Evolutionary conservation across 495 filamentous ascomycete genomes (phyloP).

Genomic region (Neurospora sp.): DNA sequence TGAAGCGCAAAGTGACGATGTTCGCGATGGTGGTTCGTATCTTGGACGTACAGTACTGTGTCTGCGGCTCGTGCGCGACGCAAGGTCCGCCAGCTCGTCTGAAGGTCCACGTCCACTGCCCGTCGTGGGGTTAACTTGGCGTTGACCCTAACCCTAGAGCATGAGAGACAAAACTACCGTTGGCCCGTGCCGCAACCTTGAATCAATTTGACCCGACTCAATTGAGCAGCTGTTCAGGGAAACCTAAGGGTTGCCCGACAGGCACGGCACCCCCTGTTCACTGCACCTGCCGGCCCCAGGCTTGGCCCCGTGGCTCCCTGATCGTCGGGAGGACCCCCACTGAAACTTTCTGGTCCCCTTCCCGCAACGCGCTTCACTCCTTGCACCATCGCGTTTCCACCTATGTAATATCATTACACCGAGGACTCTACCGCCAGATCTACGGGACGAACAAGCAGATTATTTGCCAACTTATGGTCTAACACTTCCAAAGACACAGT

Average conservation of each 20-base stretch:
- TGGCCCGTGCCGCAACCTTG: neutral
- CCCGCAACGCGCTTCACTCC: neutral
- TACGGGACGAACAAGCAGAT: neutral
- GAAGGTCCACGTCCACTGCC: neutral
- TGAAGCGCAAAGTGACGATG: neutral
- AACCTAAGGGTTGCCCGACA: neutral
- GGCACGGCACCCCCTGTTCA: neutral
- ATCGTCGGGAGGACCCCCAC: neutral
- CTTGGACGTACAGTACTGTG: neutral
- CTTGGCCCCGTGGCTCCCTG: neutral
- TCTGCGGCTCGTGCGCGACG: neutral
- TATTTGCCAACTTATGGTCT: neutral
- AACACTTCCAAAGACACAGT: no score
- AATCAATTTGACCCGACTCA: neutral
- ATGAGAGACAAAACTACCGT: neutral
- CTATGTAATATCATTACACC: neutral
- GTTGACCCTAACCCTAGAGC: neutral
- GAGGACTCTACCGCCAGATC: neutral
- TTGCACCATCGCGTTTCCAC: neutral
- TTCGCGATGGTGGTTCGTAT: neutral
- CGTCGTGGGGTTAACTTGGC: neutral
- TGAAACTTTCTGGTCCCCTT: neutral
- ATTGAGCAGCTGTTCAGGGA: neutral
- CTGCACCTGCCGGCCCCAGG: neutral
- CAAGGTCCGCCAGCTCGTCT: neutral